Percentiles rank a stretch among this genome's conserved stretches.
These are phyloP conservation scores for Priceomyces haplophilus DNA, from an alignment of 805 yeast species.

Conservation along the genomic window DNA sequence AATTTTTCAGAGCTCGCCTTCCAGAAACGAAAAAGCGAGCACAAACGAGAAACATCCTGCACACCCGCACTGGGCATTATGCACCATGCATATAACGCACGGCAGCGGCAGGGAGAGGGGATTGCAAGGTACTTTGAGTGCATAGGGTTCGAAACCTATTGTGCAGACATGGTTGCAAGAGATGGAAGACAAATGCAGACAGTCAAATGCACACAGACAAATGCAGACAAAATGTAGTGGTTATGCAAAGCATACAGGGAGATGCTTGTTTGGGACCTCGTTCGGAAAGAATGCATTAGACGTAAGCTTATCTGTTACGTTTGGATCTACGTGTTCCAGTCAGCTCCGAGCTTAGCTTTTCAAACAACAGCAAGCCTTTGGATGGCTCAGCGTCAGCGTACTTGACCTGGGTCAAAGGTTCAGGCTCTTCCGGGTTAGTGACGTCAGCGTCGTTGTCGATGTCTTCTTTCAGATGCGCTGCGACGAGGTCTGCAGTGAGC, in stretches of 20 bases:
- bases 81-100: no score
- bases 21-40: not conserved
- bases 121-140: not conserved
- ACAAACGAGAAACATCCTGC: not conserved
- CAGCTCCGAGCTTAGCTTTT: conserved; percentile 4
- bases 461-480: conserved; percentile 6
- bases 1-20: conserved; percentile 3
- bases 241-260: not conserved
- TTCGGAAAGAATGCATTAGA: not conserved
- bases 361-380: conserved; percentile 9
- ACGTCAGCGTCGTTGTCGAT: conserved; percentile 12
- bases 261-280: not conserved
- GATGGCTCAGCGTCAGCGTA: conserved; percentile 22
- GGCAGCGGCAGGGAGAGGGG: no score
- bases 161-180: no score
- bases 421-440: conserved; percentile 17
- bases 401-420: conserved; percentile 19
- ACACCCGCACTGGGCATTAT: not conserved
- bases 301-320: not conserved
- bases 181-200: not conserved
- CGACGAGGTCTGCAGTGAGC: conserved; percentile 7
- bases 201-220: not conserved
- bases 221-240: not conserved
- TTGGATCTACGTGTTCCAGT: not conserved
- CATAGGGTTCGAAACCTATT: conserved; percentile 3